Conservation (phyloP, 1,284 basidiomycete genomes). For the Irpex rosettiformis region DNA sequence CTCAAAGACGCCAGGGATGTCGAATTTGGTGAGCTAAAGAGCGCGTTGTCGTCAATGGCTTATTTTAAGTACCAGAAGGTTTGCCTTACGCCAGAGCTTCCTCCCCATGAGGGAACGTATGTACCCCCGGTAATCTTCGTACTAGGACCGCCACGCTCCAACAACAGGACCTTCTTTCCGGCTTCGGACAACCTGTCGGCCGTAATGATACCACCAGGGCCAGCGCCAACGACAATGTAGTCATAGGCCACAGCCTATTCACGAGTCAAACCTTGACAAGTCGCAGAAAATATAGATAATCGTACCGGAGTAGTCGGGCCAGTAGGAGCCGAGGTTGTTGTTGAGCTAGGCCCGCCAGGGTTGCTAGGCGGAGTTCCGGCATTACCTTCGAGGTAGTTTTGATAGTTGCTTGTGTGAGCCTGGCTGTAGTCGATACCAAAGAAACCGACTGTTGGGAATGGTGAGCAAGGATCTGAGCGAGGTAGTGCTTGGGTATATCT, state of each 20-base stretch:
- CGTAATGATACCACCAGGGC: conserved; percentile 44
- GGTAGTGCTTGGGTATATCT: conserved; percentile 14
- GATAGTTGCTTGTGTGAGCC: conserved; percentile 48
- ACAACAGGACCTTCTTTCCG: conserved; percentile 57
- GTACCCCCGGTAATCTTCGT: conserved; percentile 59
- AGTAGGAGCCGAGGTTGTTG: conserved; percentile 33
- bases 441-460: conserved; percentile 46
- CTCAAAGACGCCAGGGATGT: conserved; percentile 62
- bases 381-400: conserved; percentile 47
- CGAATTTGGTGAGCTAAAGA: conserved; percentile 56
- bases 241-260: conserved; percentile 49
- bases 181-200: conserved; percentile 59
- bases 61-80: neutral
- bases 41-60: neutral
- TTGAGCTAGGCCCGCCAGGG: conserved; percentile 25
- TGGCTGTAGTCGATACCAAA: conserved; percentile 47
- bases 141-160: conserved; percentile 61
- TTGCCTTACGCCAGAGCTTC: conserved; percentile 42
- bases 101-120: conserved; percentile 51
- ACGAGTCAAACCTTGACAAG: neutral
- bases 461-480: neutral
- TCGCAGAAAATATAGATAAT: neutral
- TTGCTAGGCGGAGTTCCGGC: conserved; percentile 28
- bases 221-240: conserved; percentile 60
- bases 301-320: conserved; percentile 28